Conservation (phyloP, 768 basidiomycete genomes). For the Naganishia kalamii region DNA sequence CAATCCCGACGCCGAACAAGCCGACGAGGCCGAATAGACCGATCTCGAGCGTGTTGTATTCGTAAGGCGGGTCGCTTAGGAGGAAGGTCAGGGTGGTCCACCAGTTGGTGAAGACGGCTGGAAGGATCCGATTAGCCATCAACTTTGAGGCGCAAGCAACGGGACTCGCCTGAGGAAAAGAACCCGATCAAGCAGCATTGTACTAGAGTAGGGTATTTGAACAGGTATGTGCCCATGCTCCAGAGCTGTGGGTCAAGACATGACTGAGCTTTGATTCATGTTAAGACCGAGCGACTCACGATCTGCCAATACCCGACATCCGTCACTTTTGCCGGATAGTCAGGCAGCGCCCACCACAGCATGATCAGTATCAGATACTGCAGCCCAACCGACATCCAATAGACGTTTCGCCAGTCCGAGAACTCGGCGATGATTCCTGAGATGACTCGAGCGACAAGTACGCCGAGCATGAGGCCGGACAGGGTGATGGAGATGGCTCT, state of each 20-base stretch:
- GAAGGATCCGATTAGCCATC: neutral
- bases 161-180: conserved; percentile 54
- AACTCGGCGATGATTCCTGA: conserved; percentile 62
- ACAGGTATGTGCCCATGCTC: conserved; percentile 69
- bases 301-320: conserved; percentile 60
- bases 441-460: conserved; percentile 38
- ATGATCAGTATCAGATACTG: conserved; percentile 58
- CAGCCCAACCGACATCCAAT: conserved; percentile 68
- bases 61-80: conserved; percentile 66
- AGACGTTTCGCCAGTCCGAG: conserved; percentile 65
- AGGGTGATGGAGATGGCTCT: conserved; percentile 63
- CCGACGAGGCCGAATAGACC: conserved; percentile 72
- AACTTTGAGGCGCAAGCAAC: neutral
- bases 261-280: no score
- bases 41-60: conserved; percentile 56
- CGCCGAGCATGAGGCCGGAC: conserved; percentile 37
- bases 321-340: conserved; percentile 65
- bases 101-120: conserved; percentile 27
- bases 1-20: conserved; percentile 56
- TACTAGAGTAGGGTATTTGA: conserved; percentile 71
- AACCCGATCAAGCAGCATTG: conserved; percentile 57
- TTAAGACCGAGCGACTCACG: conserved; percentile 21
- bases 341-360: conserved; percentile 65
- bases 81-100: conserved; percentile 61
- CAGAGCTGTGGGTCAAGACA: conserved; percentile 30